These are phyloP conservation scores for Pseudocercospora macadamiae DNA, from an alignment of 2,329 filamentous ascomycete species.

Conservation along the genomic window DNA sequence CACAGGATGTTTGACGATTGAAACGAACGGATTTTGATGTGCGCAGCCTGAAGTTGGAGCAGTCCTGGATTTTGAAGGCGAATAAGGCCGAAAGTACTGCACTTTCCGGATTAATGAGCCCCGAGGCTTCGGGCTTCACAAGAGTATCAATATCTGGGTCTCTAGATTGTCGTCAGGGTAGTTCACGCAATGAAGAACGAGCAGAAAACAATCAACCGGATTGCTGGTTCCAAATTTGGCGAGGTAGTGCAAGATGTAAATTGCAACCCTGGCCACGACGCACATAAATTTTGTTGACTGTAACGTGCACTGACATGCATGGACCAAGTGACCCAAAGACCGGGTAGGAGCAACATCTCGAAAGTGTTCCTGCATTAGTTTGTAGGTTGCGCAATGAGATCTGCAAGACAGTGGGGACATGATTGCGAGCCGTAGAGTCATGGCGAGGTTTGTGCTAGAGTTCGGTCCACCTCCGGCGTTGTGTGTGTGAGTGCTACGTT, in stretches of 20 bases:
- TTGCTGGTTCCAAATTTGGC: not conserved
- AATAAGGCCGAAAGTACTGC: not conserved
- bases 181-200: not conserved
- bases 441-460: slow-evolving; percentile 23
- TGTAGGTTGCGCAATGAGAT: slow-evolving; percentile 33
- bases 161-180: not conserved
- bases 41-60: not conserved
- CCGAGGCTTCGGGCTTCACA: not conserved
- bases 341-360: slow-evolving; percentile 21
- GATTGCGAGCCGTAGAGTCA: slow-evolving; percentile 26
- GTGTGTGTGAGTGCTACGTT: slow-evolving; percentile 28
- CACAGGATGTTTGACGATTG: not conserved
- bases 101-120: not conserved
- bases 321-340: slow-evolving; percentile 27
- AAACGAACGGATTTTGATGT: not conserved
- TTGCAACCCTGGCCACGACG: not conserved
- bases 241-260: not conserved
- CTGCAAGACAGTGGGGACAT: slow-evolving; percentile 25
- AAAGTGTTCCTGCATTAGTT: slow-evolving; percentile 38
- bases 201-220: not conserved
- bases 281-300: not conserved
- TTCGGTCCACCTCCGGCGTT: slow-evolving; percentile 27
- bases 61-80: not conserved
- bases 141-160: not conserved
- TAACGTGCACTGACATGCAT: slow-evolving; percentile 6